Percentiles rank a stretch among this genome's conserved stretches.
These are phyloP conservation scores for Purpureocillium takamizusanense DNA, from an alignment of 2,329 filamentous ascomycete species.

Conservation along the genomic window DNA sequence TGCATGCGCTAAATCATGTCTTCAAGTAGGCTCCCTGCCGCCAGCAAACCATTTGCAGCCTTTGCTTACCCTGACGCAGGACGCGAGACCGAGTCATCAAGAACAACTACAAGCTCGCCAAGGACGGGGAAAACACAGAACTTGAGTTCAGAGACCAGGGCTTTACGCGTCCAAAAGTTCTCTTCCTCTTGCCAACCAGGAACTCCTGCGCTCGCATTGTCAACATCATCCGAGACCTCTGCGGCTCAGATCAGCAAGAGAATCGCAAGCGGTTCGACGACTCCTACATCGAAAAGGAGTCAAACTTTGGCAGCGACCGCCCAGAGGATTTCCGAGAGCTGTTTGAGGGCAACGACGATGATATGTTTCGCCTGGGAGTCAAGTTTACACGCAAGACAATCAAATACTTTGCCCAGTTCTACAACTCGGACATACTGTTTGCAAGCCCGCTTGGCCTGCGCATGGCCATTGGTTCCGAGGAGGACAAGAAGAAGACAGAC, in stretches of 20 bases:
- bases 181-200: slow-evolving; percentile 83
- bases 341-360: slow-evolving; percentile 91
- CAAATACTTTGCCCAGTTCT: slow-evolving; percentile 92
- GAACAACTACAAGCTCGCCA: slow-evolving; percentile 73
- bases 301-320: slow-evolving; percentile 60
- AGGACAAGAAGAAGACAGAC: slow-evolving; percentile 53
- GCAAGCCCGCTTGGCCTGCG: slow-evolving; percentile 84
- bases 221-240: slow-evolving; percentile 66
- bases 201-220: slow-evolving; percentile 75
- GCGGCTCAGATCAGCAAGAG: slow-evolving; percentile 82
- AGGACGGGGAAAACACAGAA: slow-evolving; percentile 53
- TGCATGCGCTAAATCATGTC: slow-evolving; percentile 86
- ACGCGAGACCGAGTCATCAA: slow-evolving; percentile 88
- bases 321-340: slow-evolving; percentile 82
- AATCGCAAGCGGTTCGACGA: slow-evolving; percentile 91
- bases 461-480: slow-evolving; percentile 79
- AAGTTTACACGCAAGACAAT: slow-evolving; percentile 96
- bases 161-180: slow-evolving; percentile 87
- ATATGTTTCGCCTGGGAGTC: slow-evolving; percentile 91
- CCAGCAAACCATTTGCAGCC: not conserved
- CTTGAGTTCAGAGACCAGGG: slow-evolving; percentile 84
- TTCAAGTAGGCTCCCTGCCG: slow-evolving; percentile 55
- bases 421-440: slow-evolving; percentile 90
- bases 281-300: slow-evolving; percentile 59
- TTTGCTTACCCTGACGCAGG: slow-evolving; percentile 23